Evolutionary conservation across 1,139 yeast species (phyloP), one percentile per base, ranked within the genome.

Genomic region (Sugiyamaella neomexicana): DNA sequence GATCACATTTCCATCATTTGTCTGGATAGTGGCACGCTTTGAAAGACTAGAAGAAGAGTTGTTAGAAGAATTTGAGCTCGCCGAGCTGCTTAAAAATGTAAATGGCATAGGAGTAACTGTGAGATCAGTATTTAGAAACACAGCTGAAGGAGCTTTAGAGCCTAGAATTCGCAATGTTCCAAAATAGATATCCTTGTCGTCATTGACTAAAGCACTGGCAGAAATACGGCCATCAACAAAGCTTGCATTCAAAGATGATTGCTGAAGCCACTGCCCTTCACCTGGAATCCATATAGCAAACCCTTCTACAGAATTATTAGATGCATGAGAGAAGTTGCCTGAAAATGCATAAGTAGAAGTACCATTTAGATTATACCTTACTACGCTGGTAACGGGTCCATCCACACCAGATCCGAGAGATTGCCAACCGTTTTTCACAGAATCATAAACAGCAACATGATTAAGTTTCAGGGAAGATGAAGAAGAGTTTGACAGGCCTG

Each of bases 261-360:
- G 58, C 39, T 61, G 61, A 13, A 63, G 54, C 72, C 72, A 69
- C 13, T 59, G 54, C 10, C 54, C 40, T 38, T 63, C 65, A 20
- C 55, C 46, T 5, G 57, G 56, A 7, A 68, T 55, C 68, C 70
- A 69, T n/a, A 69, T 31, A 17, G 67, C 68, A 34, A 67, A 60
- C 4, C 68, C 69, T 25, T 52, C 49, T 3, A 48, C 60, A 6
- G 49, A 34, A 13, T 27, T 46, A 6, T 58, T 58, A 17, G 52
- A 52, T 7, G 65, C 58, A 17, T 56, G 50, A 10, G 66, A 53
- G 40, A 70, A 67, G 29, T 60, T 55, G 1, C 73, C 68, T 38
- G 76, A 68, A 51, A 80, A 64, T 13, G 71, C 77, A 32, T 70
- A 45, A 10, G 65, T 68, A 68, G 75, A 76, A 70, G 63, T 64